These are phyloP conservation scores for Lanmaoa rubissima DNA, from an alignment of 768 basidiomycete genomes.

Conservation along the genomic window DNA sequence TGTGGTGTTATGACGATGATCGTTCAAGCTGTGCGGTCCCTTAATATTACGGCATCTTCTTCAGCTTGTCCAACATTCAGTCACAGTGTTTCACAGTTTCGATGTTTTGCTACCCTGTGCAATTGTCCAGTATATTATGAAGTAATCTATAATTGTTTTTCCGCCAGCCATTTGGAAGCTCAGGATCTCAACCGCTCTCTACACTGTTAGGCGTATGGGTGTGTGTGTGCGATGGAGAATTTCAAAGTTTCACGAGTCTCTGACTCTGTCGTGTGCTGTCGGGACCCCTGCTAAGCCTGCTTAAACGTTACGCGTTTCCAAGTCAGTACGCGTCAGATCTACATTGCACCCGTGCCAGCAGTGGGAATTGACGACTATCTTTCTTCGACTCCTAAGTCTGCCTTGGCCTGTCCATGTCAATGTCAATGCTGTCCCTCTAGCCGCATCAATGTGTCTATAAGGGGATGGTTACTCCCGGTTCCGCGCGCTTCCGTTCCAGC, in stretches of 20 bases:
- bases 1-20: constrained; percentile 42
- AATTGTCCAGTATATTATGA: not conserved
- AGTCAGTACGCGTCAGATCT: not conserved
- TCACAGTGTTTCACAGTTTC: not conserved
- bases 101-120: constrained; percentile 4
- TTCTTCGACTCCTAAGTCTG: not conserved
- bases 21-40: not conserved
- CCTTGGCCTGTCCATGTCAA: not conserved
- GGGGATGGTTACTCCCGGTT: not conserved
- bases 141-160: not conserved
- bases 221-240: not conserved
- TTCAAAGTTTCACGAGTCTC: not conserved
- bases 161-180: not conserved
- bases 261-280: not conserved
- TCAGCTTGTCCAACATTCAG: not conserved
- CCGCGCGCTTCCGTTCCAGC: not conserved
- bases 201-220: not conserved
- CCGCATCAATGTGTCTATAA: not conserved
- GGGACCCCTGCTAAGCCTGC: no score
- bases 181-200: not conserved
- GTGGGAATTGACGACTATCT: not conserved
- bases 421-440: not conserved
- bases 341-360: not conserved
- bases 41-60: constrained; percentile 3
- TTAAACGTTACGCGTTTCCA: not conserved